A percentile compares a stretch with the other conserved stretches of the same genome.
These are phyloP conservation scores for Neurospora sp. DNA, from an alignment of 2,329 filamentous ascomycete genomes.

Conservation along the genomic window DNA sequence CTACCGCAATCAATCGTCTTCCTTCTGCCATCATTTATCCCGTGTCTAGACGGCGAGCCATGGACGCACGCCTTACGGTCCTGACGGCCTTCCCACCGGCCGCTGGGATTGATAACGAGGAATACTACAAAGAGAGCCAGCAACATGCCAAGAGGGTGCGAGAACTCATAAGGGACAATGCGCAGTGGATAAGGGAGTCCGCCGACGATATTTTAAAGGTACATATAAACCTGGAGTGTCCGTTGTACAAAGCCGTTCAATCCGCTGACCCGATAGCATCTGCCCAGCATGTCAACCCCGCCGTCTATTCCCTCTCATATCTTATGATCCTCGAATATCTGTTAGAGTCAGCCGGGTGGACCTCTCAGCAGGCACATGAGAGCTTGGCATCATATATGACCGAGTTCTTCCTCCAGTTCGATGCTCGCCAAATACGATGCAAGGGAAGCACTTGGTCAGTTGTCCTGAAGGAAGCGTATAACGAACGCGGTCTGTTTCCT, in stretches of 20 bases:
- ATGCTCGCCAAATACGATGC: slow-evolving; percentile 43
- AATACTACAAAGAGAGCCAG: slow-evolving; percentile 31
- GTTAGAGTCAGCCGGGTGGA: slow-evolving; percentile 15
- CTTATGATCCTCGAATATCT: slow-evolving; percentile 36
- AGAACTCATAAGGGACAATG: slow-evolving; percentile 27
- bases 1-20: not conserved
- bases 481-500: slow-evolving; percentile 30
- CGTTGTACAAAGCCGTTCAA: not conserved
- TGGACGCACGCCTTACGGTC: slow-evolving; percentile 28
- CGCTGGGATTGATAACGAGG: slow-evolving; percentile 20
- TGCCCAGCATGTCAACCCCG: slow-evolving; percentile 35
- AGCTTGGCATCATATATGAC: slow-evolving; percentile 31
- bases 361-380: slow-evolving; percentile 19
- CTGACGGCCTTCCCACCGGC: slow-evolving; percentile 34
- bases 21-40: not conserved
- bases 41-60: slow-evolving; percentile 10
- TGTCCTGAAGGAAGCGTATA: slow-evolving; percentile 31
- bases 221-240: slow-evolving; percentile 2
- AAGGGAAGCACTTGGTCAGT: slow-evolving; percentile 32
- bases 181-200: slow-evolving; percentile 23
- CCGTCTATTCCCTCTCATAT: slow-evolving; percentile 41
- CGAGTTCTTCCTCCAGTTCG: slow-evolving; percentile 38
- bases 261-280: slow-evolving; percentile 10
- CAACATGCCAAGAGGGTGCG: slow-evolving; percentile 29
- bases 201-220: slow-evolving; percentile 34